Percentiles rank a stretch among this genome's conserved stretches.
These are phyloP conservation scores for Tilletia setariae DNA, from an alignment of 1,284 basidiomycete genomes.

Conservation along the genomic window DNA sequence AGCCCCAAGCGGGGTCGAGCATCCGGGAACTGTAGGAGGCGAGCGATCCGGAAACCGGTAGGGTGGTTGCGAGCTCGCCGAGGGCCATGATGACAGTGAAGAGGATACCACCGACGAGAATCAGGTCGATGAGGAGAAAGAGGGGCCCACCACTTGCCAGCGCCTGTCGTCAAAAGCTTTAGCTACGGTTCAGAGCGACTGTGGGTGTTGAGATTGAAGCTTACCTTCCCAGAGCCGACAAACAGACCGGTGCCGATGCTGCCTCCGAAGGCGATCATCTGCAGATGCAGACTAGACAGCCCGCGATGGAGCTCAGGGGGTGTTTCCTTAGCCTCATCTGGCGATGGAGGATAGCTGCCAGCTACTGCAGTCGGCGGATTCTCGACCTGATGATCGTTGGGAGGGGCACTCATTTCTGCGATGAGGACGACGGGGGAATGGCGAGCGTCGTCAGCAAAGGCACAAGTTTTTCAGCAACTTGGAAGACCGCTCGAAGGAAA, in stretches of 20 bases:
- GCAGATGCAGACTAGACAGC: background rate
- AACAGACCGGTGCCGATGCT: constrained; percentile 59
- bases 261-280: constrained; percentile 61
- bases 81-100: constrained; percentile 54
- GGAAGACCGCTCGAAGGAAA: no score
- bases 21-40: constrained; percentile 42
- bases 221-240: constrained; percentile 58
- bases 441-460: no score
- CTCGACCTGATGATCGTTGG: no score
- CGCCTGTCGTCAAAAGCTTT: constrained; percentile 26
- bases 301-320: background rate
- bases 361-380: no score
- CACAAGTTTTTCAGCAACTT: no score
- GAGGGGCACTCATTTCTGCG: no score
- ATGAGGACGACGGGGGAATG: no score
- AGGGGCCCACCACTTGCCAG: constrained; percentile 52
- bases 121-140: constrained; percentile 52
- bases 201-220: constrained; percentile 36
- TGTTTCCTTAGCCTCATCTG: background rate
- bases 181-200: constrained; percentile 33
- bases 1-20: constrained; percentile 18
- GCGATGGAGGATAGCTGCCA: background rate
- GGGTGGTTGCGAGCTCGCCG: constrained; percentile 42
- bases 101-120: constrained; percentile 50
- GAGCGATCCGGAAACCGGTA: constrained; percentile 47